A percentile compares a stretch with the other conserved stretches of the same genome.
Evolutionary conservation across 805 yeast species (phyloP).

Genomic region (Candida dendrica): DNA sequence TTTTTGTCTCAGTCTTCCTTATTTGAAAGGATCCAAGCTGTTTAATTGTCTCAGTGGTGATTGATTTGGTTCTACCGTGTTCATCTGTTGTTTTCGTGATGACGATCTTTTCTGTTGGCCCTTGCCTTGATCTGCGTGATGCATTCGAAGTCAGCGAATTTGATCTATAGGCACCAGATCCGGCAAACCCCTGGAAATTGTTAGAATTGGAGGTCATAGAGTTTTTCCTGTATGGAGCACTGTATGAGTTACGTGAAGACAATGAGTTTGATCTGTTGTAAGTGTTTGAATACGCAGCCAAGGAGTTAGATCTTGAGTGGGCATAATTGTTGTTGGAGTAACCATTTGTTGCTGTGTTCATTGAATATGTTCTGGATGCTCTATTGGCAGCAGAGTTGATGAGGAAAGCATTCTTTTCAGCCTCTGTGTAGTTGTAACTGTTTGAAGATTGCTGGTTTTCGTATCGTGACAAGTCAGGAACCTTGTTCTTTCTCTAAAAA

Average conservation of each 20-base stretch:
- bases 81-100: slow-evolving; percentile 38
- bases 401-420: slow-evolving; percentile 12
- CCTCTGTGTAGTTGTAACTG: slow-evolving; percentile 2
- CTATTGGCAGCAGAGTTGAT: slow-evolving; percentile 10
- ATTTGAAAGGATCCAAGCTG: slow-evolving; percentile 38
- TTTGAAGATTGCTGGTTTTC: slow-evolving; percentile 20
- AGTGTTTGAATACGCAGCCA: not conserved
- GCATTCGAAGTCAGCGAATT: slow-evolving; percentile 4
- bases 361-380: slow-evolving; percentile 11
- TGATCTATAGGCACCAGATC: slow-evolving; percentile 10
- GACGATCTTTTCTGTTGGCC: slow-evolving; percentile 18
- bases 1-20: slow-evolving; percentile 37
- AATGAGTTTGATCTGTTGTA: not conserved
- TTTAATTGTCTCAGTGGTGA: slow-evolving; percentile 41
- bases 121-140: not conserved
- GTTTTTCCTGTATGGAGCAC: not conserved
- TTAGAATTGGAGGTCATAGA: not conserved
- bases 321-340: not conserved
- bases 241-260: not conserved
- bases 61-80: slow-evolving; percentile 41
- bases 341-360: slow-evolving; percentile 7
- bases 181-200: not conserved
- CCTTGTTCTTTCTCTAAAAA: slow-evolving; percentile 19
- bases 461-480: slow-evolving; percentile 28
- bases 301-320: slow-evolving; percentile 2